Evolutionary conservation across 495 filamentous ascomycete genomes (phyloP).

Genomic region (Thermochaetoides thermophila): DNA sequence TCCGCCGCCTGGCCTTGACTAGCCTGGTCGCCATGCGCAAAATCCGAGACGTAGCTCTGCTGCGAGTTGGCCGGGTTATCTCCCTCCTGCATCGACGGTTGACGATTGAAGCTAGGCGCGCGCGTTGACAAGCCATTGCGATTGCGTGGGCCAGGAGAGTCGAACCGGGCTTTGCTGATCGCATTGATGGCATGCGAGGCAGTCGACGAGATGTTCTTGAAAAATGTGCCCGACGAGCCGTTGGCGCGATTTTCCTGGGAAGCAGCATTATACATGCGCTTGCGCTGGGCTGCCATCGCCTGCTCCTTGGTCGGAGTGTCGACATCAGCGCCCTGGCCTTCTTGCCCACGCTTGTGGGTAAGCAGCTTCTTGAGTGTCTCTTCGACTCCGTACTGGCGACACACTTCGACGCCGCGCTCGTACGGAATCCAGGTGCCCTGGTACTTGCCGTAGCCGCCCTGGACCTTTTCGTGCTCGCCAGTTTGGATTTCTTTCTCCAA

Average conservation of each 20-base stretch:
- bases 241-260: slow-evolving; percentile 48
- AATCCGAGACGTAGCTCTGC: slow-evolving; percentile 33
- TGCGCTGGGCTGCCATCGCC: slow-evolving; percentile 93
- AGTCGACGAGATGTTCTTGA: slow-evolving; percentile 87
- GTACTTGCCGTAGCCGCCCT: slow-evolving; percentile 96
- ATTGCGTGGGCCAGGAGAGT: slow-evolving; percentile 62
- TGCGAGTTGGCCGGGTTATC: slow-evolving; percentile 34
- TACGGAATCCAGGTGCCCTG: slow-evolving; percentile 98
- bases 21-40: slow-evolving; percentile 31
- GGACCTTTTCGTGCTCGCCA: slow-evolving; percentile 94
- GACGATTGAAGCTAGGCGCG: slow-evolving; percentile 38
- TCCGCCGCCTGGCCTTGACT: slow-evolving; percentile 26
- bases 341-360: slow-evolving; percentile 73
- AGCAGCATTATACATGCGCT: slow-evolving; percentile 69
- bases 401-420: slow-evolving; percentile 78
- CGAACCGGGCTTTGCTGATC: slow-evolving; percentile 87
- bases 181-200: slow-evolving; percentile 85
- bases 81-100: slow-evolving; percentile 42
- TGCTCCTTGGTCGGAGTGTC: slow-evolving; percentile 98
- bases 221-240: slow-evolving; percentile 69
- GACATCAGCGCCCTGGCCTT: slow-evolving; percentile 50
- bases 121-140: slow-evolving; percentile 32
- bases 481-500: slow-evolving; percentile 93
- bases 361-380: slow-evolving; percentile 71
- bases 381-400: slow-evolving; percentile 84